Percentiles rank a stretch among this genome's conserved stretches.
Evolutionary conservation across 805 yeast genomes (phyloP).

Genomic region (Debaryomyces castellii): DNA sequence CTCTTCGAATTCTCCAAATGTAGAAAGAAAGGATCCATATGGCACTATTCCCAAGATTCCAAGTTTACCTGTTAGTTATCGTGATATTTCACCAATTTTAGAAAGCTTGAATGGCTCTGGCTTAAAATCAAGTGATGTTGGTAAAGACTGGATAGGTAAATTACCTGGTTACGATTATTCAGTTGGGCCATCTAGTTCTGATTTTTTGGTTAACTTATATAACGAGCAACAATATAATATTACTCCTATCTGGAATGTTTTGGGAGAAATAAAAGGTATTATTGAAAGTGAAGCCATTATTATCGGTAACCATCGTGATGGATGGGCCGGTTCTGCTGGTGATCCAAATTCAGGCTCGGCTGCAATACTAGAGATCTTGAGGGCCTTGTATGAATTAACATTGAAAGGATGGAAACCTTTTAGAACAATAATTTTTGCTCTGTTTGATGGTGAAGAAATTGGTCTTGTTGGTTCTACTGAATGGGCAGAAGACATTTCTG

Average conservation of each 20-base stretch:
- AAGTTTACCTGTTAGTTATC: too few relatives aligned
- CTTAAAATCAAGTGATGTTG: conserved; percentile 38
- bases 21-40: conserved; percentile 49
- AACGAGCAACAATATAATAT: too few relatives aligned
- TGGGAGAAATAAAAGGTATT: conserved; percentile 59
- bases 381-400: conserved; percentile 36
- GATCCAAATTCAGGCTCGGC: too few relatives aligned
- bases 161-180: conserved; percentile 46
- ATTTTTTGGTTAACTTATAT: conserved; percentile 50
- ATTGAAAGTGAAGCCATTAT: conserved; percentile 54
- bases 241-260: too few relatives aligned
- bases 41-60: conserved; percentile 45
- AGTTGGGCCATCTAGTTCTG: conserved; percentile 49
- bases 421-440: conserved; percentile 63
- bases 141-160: conserved; percentile 43
- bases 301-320: conserved; percentile 76
- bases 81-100: too few relatives aligned
- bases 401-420: conserved; percentile 69
- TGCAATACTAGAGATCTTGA: too few relatives aligned
- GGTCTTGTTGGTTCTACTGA: conserved; percentile 76
- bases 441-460: conserved; percentile 82
- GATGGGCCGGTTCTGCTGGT: conserved; percentile 23
- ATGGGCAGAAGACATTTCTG: conserved; percentile 63
- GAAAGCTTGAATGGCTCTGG: too few relatives aligned
- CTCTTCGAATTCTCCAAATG: conserved; percentile 48